phyloP scores from a whole-genome alignment of 257 asterid species.

The Solanum lycopersicoides region DNA sequence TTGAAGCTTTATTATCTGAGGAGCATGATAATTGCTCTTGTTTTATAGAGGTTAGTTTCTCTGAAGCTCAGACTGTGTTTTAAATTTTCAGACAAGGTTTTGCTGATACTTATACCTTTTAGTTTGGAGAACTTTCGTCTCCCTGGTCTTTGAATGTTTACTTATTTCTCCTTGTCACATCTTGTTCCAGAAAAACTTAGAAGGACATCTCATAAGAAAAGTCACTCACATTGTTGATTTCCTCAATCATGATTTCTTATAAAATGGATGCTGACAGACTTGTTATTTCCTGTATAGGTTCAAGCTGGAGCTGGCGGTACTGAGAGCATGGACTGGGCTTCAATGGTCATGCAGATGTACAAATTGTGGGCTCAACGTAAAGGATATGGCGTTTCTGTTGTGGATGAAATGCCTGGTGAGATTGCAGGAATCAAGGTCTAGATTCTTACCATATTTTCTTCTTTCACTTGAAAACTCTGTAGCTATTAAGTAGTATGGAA shows the following conservation, averaged over 20 bases:
- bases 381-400: constrained; percentile 66
- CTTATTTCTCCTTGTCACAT: neutral
- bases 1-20: constrained; percentile 78
- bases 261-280: neutral
- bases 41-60: constrained; percentile 65
- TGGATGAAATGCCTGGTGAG: constrained; percentile 96
- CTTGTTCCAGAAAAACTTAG: neutral
- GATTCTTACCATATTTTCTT: constrained; percentile 4
- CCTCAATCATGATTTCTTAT: neutral
- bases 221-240: neutral
- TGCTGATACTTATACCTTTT: neutral
- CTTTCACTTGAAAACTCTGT: neutral
- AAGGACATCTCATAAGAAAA: neutral
- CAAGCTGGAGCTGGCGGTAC: constrained; percentile 99
- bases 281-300: constrained; percentile 35
- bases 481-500: neutral
- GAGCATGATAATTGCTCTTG: constrained; percentile 89
- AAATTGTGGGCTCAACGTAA: constrained; percentile 78
- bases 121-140: neutral
- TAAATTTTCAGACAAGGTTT: neutral
- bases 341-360: constrained; percentile 96
- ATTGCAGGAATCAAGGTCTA: constrained; percentile 90
- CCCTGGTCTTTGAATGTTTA: neutral
- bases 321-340: constrained; percentile 99
- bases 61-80: neutral